Evolutionary conservation across 176 grass and related monocot species (phyloP).

Genomic region (Eremochloa ophiuroides): DNA sequence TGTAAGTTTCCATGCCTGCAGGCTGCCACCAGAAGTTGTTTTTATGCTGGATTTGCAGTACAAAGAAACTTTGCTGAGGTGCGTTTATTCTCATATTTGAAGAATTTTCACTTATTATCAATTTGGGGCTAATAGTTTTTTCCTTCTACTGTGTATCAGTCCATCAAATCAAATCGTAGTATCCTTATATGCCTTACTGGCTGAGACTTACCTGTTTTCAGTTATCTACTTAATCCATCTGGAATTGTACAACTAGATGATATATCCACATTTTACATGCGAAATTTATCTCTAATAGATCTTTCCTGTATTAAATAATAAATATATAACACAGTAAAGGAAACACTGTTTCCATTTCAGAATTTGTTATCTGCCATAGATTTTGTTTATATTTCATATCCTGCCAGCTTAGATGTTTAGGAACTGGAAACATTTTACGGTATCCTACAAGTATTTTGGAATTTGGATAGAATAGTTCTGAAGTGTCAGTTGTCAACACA

Average conservation of each 20-base stretch:
- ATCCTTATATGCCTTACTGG: not conserved
- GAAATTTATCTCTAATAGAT: not conserved
- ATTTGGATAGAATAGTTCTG: not conserved
- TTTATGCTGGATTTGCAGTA: constrained; percentile 93
- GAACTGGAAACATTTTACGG: not conserved
- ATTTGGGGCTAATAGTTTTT: not conserved
- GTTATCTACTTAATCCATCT: constrained; percentile 8
- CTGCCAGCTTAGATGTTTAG: not conserved
- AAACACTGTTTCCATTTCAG: not conserved
- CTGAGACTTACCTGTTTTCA: not conserved
- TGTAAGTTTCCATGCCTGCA: constrained; percentile 24
- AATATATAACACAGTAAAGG: not conserved
- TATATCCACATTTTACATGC: not conserved
- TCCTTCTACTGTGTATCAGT: not conserved
- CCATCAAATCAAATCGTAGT: not conserved
- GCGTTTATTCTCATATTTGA: not conserved
- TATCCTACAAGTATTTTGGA: not conserved
- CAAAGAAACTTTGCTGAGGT: constrained; percentile 99
- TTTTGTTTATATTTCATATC: not conserved
- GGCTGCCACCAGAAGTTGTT: constrained; percentile 95
- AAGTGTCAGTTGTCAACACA: not conserved
- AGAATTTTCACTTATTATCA: not conserved
- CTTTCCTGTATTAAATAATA: not conserved
- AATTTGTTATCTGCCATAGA: not conserved
- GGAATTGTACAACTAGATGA: not conserved